Conservation (phyloP, 495 filamentous ascomycete species). For the Hypoxylon trugodes region DNA sequence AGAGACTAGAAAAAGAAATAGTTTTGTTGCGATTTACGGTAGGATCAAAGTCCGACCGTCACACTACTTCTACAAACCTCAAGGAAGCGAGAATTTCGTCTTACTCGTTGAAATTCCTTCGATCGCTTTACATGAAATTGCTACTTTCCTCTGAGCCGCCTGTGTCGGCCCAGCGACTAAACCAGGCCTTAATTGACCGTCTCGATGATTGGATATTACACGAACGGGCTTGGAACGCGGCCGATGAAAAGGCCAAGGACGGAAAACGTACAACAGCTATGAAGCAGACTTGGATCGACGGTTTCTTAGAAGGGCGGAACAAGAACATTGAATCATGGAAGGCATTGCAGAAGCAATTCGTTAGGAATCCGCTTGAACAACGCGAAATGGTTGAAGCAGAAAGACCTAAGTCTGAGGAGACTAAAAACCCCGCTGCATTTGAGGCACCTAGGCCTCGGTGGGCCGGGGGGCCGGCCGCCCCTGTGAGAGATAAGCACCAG, state of each 20-base stretch:
- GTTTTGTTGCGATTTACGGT: background rate
- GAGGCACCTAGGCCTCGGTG: too few species aligned
- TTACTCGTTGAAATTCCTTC: slow-evolving; percentile 16
- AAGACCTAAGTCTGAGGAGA: background rate
- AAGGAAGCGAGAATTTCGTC: slow-evolving; percentile 10
- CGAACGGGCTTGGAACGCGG: slow-evolving; percentile 23
- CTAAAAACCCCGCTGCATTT: too few species aligned
- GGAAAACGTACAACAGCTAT: background rate
- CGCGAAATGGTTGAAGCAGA: background rate
- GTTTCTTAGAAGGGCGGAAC: background rate
- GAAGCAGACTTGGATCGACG: background rate
- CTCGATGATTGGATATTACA: slow-evolving; percentile 32
- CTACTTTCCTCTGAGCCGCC: slow-evolving; percentile 11
- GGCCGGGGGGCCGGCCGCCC: too few species aligned
- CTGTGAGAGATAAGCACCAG: too few species aligned
- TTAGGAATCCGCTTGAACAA: background rate
- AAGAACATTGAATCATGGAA: background rate
- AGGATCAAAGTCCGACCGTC: background rate
- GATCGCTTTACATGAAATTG: slow-evolving; percentile 19
- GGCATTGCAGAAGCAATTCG: background rate
- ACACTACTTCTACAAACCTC: background rate
- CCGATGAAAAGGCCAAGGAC: background rate
- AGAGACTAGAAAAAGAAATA: background rate
- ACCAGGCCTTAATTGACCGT: slow-evolving; percentile 8
- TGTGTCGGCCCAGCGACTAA: background rate